A percentile compares a stretch with the other conserved stretches of the same genome.
Conservation (phyloP, 116 monocot species). For the Phalaenopsis hybrid region DNA sequence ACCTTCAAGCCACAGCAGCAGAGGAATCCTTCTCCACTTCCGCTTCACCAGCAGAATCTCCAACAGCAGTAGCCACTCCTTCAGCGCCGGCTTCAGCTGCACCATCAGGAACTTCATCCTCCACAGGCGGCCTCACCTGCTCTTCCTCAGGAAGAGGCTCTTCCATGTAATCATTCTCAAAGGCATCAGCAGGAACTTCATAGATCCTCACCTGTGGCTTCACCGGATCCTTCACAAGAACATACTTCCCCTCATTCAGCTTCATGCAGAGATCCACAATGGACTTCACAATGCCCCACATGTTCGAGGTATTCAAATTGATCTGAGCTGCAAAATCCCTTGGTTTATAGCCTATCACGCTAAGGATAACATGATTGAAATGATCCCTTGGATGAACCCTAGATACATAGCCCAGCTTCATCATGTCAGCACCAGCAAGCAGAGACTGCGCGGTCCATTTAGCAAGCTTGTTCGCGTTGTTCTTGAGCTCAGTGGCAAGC, state of each 20-base stretch:
- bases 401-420: constrained; percentile 94
- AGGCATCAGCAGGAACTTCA: constrained; percentile 88
- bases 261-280: constrained; percentile 95
- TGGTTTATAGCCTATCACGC: constrained; percentile 88
- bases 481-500: constrained; percentile 93
- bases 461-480: constrained; percentile 94
- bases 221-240: constrained; percentile 86
- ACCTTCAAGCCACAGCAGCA: constrained; percentile 20
- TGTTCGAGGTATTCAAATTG: constrained; percentile 81
- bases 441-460: constrained; percentile 95
- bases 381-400: constrained; percentile 80
- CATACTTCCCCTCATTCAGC: constrained; percentile 89
- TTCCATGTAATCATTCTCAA: constrained; percentile 98
- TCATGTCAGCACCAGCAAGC: constrained; percentile 80
- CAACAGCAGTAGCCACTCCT: constrained; percentile 33
- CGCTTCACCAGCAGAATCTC: constrained; percentile 14
- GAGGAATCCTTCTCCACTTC: constrained; percentile 25
- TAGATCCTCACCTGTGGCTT: constrained; percentile 97
- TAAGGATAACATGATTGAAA: constrained; percentile 79
- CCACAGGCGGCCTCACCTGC: constrained; percentile 71
- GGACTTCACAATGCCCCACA: constrained; percentile 98
- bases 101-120: constrained; percentile 28
- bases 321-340: constrained; percentile 92
- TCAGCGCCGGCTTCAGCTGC: constrained; percentile 28
- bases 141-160: constrained; percentile 98